phyloP scores from a whole-genome alignment of 305 asterid genomes.

The Lippia alba region DNA sequence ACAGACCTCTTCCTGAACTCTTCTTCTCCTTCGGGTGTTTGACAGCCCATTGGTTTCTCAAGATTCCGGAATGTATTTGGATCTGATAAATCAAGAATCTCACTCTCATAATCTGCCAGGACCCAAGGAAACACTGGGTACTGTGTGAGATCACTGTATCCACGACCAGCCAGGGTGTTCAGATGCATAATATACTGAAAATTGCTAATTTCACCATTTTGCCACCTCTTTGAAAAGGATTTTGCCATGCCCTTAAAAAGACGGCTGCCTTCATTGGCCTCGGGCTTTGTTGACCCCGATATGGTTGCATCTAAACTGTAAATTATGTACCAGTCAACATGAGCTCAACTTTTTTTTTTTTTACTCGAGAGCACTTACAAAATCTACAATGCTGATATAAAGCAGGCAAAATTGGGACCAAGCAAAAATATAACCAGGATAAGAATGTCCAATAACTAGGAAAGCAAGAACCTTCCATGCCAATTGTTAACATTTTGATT shows the following conservation, averaged over 20 bases:
- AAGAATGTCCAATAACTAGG: conserved; percentile 20
- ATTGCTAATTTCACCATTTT: conserved; percentile 99
- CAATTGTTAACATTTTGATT: conserved; percentile 2
- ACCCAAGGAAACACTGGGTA: conserved; percentile 99
- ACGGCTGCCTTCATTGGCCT: conserved; percentile 93
- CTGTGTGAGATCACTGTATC: conserved; percentile 99
- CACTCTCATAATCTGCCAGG: conserved; percentile 95
- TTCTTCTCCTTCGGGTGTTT: conserved; percentile 93
- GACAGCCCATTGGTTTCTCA: conserved; percentile 98
- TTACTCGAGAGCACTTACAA: conserved; percentile 19
- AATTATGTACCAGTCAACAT: conserved; percentile 26
- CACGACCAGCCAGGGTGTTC: conserved; percentile 99
- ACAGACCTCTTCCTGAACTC: conserved; percentile 94
- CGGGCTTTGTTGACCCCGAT: conserved; percentile 91
- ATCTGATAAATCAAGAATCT: conserved; percentile 76
- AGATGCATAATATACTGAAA: conserved; percentile 99
- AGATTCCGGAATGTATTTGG: conserved; percentile 91
- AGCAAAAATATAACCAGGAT: conserved; percentile 24
- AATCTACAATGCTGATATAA: conserved; percentile 13
- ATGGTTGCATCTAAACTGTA: conserved; percentile 95
- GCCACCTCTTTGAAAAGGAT: conserved; percentile 99
- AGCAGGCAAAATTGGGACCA: conserved; percentile 18
- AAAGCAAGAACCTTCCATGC: conserved; percentile 13
- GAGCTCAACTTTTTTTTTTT: conserved; percentile 18
- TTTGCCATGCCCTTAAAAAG: conserved; percentile 94